phyloP scores from a whole-genome alignment of 805 yeast species.

The Wickerhamiella hasegawae region DNA sequence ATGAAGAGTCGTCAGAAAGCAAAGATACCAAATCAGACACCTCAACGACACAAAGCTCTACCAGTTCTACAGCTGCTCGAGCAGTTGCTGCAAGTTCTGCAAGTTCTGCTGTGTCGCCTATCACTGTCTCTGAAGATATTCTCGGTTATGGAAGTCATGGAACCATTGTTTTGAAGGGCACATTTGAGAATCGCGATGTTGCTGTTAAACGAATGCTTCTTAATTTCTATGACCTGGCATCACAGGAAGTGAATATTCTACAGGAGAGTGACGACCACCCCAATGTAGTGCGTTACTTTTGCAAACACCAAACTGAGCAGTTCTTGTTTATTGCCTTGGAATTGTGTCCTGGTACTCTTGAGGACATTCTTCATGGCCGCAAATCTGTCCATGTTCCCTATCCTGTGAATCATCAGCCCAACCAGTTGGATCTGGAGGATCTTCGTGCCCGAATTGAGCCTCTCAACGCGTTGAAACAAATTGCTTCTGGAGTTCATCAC shows the following conservation, averaged over 20 bases:
- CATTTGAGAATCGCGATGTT: constrained; percentile 82
- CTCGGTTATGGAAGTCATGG: constrained; percentile 96
- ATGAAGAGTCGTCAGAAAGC: too few species aligned
- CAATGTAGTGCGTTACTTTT: constrained; percentile 81
- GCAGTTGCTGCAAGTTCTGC: too few species aligned
- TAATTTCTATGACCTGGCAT: constrained; percentile 86
- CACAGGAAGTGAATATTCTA: constrained; percentile 71
- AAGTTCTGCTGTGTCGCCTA: too few species aligned
- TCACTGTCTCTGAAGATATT: constrained; percentile 46
- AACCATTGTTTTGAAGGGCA: constrained; percentile 82
- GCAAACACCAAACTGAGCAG: constrained; percentile 79
- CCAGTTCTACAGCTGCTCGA: too few species aligned
- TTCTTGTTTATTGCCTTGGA: constrained; percentile 89
- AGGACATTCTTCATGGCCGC: constrained; percentile 51
- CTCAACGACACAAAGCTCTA: too few species aligned
- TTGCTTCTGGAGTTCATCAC: constrained; percentile 73
- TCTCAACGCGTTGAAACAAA: constrained; percentile 41
- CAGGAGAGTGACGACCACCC: constrained; percentile 97
- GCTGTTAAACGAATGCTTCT: constrained; percentile 90
- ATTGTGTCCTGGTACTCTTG: constrained; percentile 75
- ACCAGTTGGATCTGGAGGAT: not conserved
- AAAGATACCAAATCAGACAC: too few species aligned
- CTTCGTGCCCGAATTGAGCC: constrained; percentile 23
- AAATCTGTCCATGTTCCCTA: constrained; percentile 4
- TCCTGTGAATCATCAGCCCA: not conserved